phyloP scores from a whole-genome alignment of 2,329 filamentous ascomycete species.

The Graphiopsis chlorocephala region DNA sequence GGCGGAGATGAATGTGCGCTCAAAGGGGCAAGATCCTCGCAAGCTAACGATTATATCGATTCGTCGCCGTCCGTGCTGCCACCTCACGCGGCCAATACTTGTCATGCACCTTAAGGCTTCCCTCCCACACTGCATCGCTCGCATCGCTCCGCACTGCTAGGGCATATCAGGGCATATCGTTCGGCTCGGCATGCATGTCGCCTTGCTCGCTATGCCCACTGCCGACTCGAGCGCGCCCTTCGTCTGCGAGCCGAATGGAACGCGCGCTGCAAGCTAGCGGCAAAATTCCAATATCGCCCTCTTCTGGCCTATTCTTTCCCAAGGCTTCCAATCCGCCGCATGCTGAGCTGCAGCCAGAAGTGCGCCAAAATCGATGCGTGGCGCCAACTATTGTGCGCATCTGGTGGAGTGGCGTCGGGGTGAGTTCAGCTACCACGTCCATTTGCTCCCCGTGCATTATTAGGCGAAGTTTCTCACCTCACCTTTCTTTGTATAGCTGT shows the following conservation, averaged over 20 bases:
- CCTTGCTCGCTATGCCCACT: slow-evolving; percentile 3
- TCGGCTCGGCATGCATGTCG: background rate
- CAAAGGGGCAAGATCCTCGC: slow-evolving; percentile 8
- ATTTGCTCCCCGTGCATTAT: slow-evolving; percentile 10
- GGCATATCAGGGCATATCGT: background rate
- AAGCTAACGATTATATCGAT: slow-evolving; percentile 3
- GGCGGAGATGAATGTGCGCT: slow-evolving; percentile 7
- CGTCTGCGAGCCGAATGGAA: slow-evolving; percentile 3
- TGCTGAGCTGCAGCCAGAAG: slow-evolving; percentile 1
- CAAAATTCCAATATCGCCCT: background rate
- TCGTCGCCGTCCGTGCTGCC: background rate
- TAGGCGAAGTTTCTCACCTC: slow-evolving; percentile 12
- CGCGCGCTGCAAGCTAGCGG: background rate
- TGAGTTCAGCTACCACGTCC: slow-evolving; percentile 7
- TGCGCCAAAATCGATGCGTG: slow-evolving; percentile 4
- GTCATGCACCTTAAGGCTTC: background rate
- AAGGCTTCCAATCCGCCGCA: background rate
- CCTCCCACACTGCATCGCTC: background rate
- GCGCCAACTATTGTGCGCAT: slow-evolving; percentile 11
- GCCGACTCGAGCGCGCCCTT: slow-evolving; percentile 3
- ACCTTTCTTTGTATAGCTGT: slow-evolving; percentile 10
- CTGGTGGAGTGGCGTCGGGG: slow-evolving; percentile 9
- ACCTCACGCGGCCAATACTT: slow-evolving; percentile 10
- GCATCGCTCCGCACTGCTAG: slow-evolving; percentile 10
- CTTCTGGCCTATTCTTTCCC: background rate